Conservation (phyloP, 495 filamentous ascomycete genomes). For the Penicillium waksmanii region DNA sequence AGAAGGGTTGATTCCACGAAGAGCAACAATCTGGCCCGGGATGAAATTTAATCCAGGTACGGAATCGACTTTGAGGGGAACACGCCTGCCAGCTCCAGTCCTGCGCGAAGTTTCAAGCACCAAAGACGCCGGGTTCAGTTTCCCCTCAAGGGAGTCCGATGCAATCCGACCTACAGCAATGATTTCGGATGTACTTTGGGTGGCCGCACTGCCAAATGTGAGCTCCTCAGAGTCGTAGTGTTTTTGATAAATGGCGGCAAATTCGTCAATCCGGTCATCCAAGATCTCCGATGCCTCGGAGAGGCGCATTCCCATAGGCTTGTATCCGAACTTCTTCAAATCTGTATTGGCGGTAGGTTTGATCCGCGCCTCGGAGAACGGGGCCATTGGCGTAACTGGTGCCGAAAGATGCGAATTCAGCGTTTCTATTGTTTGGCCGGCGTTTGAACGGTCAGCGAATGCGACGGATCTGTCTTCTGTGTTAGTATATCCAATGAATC, state of each 20-base stretch:
- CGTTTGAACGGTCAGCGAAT: conserved; percentile 71
- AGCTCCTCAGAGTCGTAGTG: conserved; percentile 75
- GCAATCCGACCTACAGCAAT: conserved; percentile 90
- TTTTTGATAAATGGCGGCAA: conserved; percentile 69
- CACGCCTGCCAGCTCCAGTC: conserved; percentile 78
- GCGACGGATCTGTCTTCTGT: conserved; percentile 47
- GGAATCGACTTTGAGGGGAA: conserved; percentile 75
- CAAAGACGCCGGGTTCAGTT: conserved; percentile 78
- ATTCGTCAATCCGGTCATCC: conserved; percentile 94
- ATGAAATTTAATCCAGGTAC: conserved; percentile 81
- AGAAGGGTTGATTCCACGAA: conserved; percentile 83
- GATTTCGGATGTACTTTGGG: conserved; percentile 81
- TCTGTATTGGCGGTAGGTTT: conserved; percentile 82
- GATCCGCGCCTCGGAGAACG: conserved; percentile 75
- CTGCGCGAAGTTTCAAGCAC: conserved; percentile 85
- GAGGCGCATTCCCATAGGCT: conserved; percentile 89
- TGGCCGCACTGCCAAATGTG: conserved; percentile 85
- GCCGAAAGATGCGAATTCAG: conserved; percentile 75
- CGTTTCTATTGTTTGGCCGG: conserved; percentile 80
- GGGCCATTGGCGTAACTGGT: conserved; percentile 72
- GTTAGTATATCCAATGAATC: neutral
- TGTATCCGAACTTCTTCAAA: conserved; percentile 86
- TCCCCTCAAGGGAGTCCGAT: conserved; percentile 81
- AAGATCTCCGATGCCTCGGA: conserved; percentile 89
- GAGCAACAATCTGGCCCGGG: conserved; percentile 89